Evolutionary conservation across 352 stramenopile genomes (phyloP), one percentile per base, ranked within the genome.

Genomic region (Thraustochytrium striatum): DNA sequence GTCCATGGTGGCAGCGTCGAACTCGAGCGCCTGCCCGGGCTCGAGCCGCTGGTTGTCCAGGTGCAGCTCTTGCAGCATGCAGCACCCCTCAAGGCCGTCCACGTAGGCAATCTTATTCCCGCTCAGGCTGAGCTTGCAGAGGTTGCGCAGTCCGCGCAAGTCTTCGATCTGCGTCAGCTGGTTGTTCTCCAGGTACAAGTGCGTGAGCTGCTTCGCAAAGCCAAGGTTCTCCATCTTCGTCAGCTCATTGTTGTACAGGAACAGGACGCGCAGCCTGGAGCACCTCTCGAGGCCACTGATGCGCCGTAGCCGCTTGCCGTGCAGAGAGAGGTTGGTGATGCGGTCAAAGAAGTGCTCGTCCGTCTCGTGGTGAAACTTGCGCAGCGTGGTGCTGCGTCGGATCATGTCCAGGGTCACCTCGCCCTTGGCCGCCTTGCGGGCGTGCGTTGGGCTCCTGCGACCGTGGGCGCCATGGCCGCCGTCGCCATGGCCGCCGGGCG

Each of bases 151-250:
- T 30, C 52, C 28, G n/a, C 19, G 8, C n/a, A 75, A 38, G 36
- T 75, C 50, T 32, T 61, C 52, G 28, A 75, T 75, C 5, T 43
- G 44, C 11, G 9, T 9, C 1, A 75, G 58, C 3, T 43, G 35
- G 65, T 75, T 75, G 52, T 75, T 75, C 50, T 75, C 65, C 1
- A 75, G 50, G 39, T 75, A 75, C 2, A 75, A n/a, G 52, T 75
- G 65, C 2, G 65, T 75, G 35, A 75, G 65, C 0, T 62, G 25
- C 21, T 28, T 58, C 2, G 65, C 65, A 39, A 61, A 58, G 21
- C 19, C 32, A 5, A 75, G 44, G 30, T 75, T 75, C 52, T 75
- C 65, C 19, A 75, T 75, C 3, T 38, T 5, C 65, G 41, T 11
- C 11, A 75, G 43, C 1, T 30, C 16, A 50, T 75, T 75, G 50